Conservation (phyloP, 768 basidiomycete genomes). For the Lactifluus pinguis region DNA sequence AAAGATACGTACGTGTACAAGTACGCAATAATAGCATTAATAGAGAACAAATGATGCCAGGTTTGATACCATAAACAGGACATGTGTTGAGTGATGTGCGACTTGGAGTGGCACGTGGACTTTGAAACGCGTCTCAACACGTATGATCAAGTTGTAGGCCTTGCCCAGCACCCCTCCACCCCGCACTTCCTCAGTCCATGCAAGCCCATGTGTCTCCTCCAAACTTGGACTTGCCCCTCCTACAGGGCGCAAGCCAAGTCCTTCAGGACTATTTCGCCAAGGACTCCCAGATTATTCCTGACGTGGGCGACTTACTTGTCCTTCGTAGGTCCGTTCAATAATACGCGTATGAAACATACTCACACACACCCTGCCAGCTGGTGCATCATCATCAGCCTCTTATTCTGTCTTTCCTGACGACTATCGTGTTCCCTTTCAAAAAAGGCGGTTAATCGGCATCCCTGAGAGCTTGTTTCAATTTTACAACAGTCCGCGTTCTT, state of each 20-base stretch:
- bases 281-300: conserved; percentile 67
- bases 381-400: conserved; percentile 59
- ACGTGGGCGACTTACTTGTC: conserved; percentile 59
- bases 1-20: too few relatives aligned
- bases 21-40: neutral
- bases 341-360: neutral
- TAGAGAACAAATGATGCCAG: neutral
- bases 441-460: conserved; percentile 64
- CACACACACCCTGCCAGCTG: conserved; percentile 32
- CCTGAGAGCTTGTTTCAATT: conserved; percentile 73
- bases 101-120: neutral
- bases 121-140: neutral
- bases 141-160: neutral
- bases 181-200: conserved; percentile 5
- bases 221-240: conserved; percentile 47
- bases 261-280: conserved; percentile 61
- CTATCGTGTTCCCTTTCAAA: conserved; percentile 71
- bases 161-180: conserved; percentile 1
- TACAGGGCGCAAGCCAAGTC: conserved; percentile 59
- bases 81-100: neutral
- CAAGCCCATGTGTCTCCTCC: conserved; percentile 17
- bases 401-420: conserved; percentile 76
- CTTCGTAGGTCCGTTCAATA: conserved; percentile 34
- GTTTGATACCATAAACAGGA: too few relatives aligned
- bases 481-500: conserved; percentile 48